Conservation (phyloP, 2,329 filamentous ascomycete genomes). For the Simplicillium sp. region DNA sequence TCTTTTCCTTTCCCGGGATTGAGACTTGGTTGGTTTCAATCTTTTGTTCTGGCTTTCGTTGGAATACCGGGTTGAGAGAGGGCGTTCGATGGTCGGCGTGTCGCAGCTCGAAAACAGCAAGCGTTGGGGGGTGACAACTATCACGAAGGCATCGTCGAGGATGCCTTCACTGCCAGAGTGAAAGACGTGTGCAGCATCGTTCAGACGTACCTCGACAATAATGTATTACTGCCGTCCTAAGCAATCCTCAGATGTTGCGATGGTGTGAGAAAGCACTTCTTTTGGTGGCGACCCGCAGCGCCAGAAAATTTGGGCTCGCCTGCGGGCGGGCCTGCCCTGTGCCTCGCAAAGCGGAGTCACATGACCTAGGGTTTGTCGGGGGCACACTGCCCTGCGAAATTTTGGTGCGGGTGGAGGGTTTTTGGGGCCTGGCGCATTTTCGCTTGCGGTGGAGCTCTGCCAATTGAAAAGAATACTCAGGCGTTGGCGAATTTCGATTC, state of each 20-base stretch:
- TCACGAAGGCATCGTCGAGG: conserved; percentile 20
- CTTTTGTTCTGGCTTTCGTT: too few species aligned
- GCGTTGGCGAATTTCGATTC: neutral
- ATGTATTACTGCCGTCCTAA: conserved; percentile 49
- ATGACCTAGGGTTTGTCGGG: conserved; percentile 17
- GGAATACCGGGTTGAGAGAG: conserved; percentile 4
- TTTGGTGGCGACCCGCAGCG: conserved; percentile 17
- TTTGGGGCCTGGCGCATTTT: conserved; percentile 1
- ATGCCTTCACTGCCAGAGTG: conserved; percentile 12
- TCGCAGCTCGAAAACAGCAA: conserved; percentile 6
- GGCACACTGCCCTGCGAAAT: conserved; percentile 12
- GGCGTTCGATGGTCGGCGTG: conserved; percentile 5
- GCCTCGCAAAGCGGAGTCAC: conserved; percentile 13
- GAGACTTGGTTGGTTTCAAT: too few species aligned
- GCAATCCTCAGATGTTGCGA: conserved; percentile 47
- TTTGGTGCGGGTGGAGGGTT: conserved; percentile 3
- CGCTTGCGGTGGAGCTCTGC: neutral
- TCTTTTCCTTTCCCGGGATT: too few species aligned
- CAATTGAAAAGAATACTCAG: conserved; percentile 3
- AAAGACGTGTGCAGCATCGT: conserved; percentile 31
- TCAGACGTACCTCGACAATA: conserved; percentile 56
- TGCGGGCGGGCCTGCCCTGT: conserved; percentile 4
- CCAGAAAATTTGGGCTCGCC: conserved; percentile 6
- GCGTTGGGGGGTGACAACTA: conserved; percentile 4
- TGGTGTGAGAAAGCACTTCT: conserved; percentile 14